Percentiles rank a stretch among this genome's conserved stretches.
phyloP scores from a whole-genome alignment of 768 basidiomycete genomes.

The Trametes sanguinea region DNA sequence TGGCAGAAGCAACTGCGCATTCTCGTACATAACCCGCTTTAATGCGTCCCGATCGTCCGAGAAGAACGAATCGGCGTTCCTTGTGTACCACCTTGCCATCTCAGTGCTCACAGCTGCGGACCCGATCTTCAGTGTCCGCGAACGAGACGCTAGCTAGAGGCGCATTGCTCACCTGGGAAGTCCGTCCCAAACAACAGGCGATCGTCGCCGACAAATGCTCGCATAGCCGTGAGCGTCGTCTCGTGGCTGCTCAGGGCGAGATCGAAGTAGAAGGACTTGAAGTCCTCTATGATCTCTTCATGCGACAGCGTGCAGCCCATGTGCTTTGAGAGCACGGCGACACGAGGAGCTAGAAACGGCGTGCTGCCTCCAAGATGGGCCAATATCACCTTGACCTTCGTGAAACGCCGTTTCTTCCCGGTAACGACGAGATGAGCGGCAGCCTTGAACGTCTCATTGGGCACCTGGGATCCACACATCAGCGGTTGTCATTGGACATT shows the following conservation, averaged over 20 bases:
- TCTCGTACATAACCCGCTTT: conserved; percentile 47
- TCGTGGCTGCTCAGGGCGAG: conserved; percentile 65
- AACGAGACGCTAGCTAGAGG: not conserved
- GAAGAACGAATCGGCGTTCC: conserved; percentile 53
- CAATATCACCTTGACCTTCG: conserved; percentile 63
- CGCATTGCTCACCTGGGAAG: conserved; percentile 59
- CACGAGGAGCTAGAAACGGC: conserved; percentile 64
- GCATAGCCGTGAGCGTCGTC: conserved; percentile 51
- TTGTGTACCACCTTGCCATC: conserved; percentile 64
- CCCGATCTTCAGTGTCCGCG: too few relatives aligned
- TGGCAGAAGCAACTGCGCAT: conserved; percentile 54
- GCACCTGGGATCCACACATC: conserved; percentile 51
- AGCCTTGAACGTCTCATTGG: conserved; percentile 82
- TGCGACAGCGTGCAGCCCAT: conserved; percentile 70
- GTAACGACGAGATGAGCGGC: conserved; percentile 77
- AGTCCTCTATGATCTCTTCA: conserved; percentile 69
- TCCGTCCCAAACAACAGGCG: conserved; percentile 73
- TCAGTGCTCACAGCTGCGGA: conserved; percentile 55
- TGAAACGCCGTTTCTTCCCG: conserved; percentile 64
- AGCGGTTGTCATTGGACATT: not conserved
- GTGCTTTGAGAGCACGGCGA: conserved; percentile 64
- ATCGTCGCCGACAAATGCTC: conserved; percentile 50
- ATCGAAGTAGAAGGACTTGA: conserved; percentile 73
- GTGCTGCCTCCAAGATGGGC: conserved; percentile 76
- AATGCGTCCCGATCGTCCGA: conserved; percentile 41